Conservation (phyloP, 345 rosid species). For the Adansonia digitata region DNA sequence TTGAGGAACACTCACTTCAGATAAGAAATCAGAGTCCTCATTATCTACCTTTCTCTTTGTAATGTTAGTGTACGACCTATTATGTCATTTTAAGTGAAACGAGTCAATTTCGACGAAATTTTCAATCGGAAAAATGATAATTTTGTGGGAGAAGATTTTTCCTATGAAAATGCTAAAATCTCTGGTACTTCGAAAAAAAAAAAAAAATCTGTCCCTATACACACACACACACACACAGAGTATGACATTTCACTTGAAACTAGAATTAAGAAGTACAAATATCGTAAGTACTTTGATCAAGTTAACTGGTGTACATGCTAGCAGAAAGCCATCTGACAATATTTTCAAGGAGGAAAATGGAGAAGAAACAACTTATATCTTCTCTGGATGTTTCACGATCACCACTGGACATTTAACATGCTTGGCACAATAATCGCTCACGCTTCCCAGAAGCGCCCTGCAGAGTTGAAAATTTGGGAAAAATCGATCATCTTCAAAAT, state of each 20-base stretch:
- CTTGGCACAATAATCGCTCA: slow-evolving; percentile 80
- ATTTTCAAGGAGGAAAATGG: neutral
- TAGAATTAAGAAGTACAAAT: neutral
- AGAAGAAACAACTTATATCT: slow-evolving; percentile 1
- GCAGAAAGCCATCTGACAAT: neutral
- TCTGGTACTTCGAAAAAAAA: too few species aligned
- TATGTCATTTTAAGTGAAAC: too few species aligned
- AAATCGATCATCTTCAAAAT: neutral
- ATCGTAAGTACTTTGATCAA: neutral
- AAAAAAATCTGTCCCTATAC: too few species aligned
- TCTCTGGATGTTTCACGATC: slow-evolving; percentile 55
- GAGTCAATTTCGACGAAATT: too few species aligned
- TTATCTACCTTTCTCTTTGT: neutral
- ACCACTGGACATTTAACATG: slow-evolving; percentile 75
- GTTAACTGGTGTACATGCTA: neutral
- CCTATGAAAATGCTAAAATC: too few species aligned
- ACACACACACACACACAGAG: too few species aligned
- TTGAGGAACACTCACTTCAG: neutral
- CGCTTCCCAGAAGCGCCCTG: slow-evolving; percentile 86
- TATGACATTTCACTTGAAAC: neutral
- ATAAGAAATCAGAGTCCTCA: neutral
- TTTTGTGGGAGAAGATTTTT: too few species aligned
- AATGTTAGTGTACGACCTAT: neutral
- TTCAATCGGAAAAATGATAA: too few species aligned
- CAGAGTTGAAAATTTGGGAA: neutral